Percentiles rank a stretch among this genome's conserved stretches.
Conservation (phyloP, 371 early-diverging fungal species). For the Mucor mucedo region DNA sequence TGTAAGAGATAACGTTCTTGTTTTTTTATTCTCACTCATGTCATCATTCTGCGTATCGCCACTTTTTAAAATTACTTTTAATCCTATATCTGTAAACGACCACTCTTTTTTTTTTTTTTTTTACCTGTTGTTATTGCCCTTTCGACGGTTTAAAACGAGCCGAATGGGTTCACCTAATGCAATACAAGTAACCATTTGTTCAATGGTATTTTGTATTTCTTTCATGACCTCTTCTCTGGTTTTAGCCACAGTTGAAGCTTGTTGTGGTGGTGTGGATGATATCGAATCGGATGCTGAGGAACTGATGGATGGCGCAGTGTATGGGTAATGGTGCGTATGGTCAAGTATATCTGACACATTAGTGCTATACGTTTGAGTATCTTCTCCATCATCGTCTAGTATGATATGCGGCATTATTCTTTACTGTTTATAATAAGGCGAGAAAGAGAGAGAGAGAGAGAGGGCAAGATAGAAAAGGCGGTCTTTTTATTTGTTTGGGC, state of each 20-base stretch:
- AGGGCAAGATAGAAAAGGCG: neutral
- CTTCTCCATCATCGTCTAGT: neutral
- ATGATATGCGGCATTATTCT: neutral
- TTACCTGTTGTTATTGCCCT: neutral
- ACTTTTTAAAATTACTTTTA: too few relatives aligned
- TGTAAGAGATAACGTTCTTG: neutral
- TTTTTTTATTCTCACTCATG: neutral
- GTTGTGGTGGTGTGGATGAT: neutral
- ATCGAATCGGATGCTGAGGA: too few relatives aligned
- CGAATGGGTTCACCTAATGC: constrained; percentile 10
- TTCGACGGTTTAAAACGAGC: constrained; percentile 1
- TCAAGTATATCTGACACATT: constrained; percentile 9
- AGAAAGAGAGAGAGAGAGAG: neutral
- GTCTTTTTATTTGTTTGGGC: constrained; percentile 1
- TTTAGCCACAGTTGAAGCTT: constrained; percentile 12
- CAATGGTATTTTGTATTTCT: constrained; percentile 21
- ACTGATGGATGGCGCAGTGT: neutral
- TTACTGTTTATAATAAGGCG: too few relatives aligned
- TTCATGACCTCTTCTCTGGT: constrained; percentile 19
- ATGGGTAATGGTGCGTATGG: neutral
- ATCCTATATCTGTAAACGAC: too few relatives aligned
- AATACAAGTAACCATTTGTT: constrained; percentile 16
- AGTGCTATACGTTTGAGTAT: neutral
- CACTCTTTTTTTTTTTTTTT: too few relatives aligned
- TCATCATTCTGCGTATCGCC: neutral